phyloP scores from a whole-genome alignment of 208 protist genomes.

The Crithidia fasciculata region DNA sequence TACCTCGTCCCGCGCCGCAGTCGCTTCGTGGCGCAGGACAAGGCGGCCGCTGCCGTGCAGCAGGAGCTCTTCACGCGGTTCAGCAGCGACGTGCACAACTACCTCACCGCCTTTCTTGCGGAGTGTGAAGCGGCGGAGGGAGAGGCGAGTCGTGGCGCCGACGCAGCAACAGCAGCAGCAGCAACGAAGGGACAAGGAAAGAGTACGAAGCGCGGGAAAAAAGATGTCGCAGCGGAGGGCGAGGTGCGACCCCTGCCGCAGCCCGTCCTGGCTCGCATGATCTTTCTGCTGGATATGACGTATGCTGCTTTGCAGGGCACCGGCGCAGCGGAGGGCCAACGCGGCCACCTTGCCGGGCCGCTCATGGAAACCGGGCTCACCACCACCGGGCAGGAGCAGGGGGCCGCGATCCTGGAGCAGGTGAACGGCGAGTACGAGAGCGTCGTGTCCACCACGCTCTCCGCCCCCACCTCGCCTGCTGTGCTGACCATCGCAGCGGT shows the following conservation, averaged over 20 bases:
- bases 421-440: slow-evolving; percentile 32
- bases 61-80: slow-evolving; percentile 33
- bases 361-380: slow-evolving; percentile 35
- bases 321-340: background rate
- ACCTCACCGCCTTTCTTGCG: slow-evolving; percentile 15
- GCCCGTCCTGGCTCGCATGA: slow-evolving; percentile 37
- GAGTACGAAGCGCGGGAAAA: slow-evolving; percentile 5
- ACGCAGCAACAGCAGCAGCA: background rate
- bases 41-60: slow-evolving; percentile 27
- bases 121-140: slow-evolving; percentile 16
- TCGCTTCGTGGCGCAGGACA: slow-evolving; percentile 28
- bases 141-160: background rate
- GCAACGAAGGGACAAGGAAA: background rate
- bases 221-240: background rate
- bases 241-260: slow-evolving; percentile 33
- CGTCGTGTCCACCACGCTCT: slow-evolving; percentile 25
- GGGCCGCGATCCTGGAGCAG: slow-evolving; percentile 23
- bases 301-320: slow-evolving; percentile 34
- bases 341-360: slow-evolving; percentile 8
- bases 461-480: slow-evolving; percentile 29
- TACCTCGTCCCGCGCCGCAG: slow-evolving; percentile 47
- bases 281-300: slow-evolving; percentile 46
- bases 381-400: slow-evolving; percentile 23
- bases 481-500: slow-evolving; percentile 42
- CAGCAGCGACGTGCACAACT: slow-evolving; percentile 29